A percentile compares a stretch with the other conserved stretches of the same genome.
Conservation (phyloP, 2,329 filamentous ascomycete species). For the Aspergillus jensenii region DNA sequence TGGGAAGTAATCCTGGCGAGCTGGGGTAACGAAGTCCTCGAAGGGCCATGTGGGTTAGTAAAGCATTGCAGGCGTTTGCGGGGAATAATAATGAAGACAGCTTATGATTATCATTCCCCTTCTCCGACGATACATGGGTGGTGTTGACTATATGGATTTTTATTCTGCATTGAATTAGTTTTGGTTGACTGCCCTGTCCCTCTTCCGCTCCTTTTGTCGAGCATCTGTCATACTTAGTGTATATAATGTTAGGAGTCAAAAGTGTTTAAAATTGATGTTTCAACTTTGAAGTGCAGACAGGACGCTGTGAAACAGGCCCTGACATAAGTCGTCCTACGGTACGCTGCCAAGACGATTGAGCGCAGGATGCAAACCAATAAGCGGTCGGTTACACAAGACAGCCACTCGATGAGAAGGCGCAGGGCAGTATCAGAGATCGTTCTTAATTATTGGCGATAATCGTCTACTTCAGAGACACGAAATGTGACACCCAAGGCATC, state of each 20-base stretch:
- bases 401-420: neutral
- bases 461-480: neutral
- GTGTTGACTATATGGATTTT: slow-evolving; percentile 8
- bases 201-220: neutral
- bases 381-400: neutral
- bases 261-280: neutral
- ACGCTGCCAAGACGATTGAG: neutral
- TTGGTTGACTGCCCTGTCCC: neutral
- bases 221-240: neutral
- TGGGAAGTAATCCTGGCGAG: slow-evolving; percentile 6
- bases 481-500: neutral
- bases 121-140: slow-evolving; percentile 7
- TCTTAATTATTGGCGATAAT: neutral
- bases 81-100: neutral
- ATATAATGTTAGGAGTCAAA: neutral
- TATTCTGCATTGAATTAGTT: neutral
- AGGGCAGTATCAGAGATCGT: neutral
- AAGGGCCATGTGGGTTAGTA: neutral
- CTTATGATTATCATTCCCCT: neutral
- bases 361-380: neutral
- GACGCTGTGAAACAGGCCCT: neutral
- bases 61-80: slow-evolving; percentile 13
- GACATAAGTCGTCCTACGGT: neutral
- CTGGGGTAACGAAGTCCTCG: neutral
- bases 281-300: neutral